Evolutionary conservation across 768 basidiomycete species (phyloP).

Genomic region (Boletus reticuloceps): DNA sequence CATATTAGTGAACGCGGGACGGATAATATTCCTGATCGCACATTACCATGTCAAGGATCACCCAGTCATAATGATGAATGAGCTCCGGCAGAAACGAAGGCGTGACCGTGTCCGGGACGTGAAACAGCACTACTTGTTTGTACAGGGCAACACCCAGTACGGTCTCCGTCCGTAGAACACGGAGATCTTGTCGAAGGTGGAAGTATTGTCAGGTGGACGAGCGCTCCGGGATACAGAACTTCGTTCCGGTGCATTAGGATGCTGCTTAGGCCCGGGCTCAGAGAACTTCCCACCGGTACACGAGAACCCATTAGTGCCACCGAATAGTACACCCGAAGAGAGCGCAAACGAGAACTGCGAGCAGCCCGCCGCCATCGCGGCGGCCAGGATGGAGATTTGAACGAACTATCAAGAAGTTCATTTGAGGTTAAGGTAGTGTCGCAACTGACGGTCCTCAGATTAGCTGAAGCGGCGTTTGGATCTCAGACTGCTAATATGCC

Average conservation of each 20-base stretch:
- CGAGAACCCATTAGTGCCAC: conserved; percentile 12
- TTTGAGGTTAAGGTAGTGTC: not conserved
- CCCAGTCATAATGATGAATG: not conserved
- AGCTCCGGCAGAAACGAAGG: conserved; percentile 6
- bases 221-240: conserved; percentile 1
- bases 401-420: conserved; percentile 1
- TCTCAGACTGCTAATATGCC: conserved; percentile 1
- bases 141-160: not conserved
- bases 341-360: conserved; percentile 17
- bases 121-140: conserved; percentile 3
- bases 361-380: conserved; percentile 26
- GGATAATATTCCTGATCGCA: conserved; percentile 1
- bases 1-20: conserved; percentile 3
- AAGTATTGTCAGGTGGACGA: conserved; percentile 3
- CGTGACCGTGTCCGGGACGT: not conserved
- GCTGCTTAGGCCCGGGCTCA: conserved; percentile 1
- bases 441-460: conserved; percentile 8
- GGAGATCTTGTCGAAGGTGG: conserved; percentile 6
- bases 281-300: conserved; percentile 3
- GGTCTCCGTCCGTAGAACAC: conserved; percentile 9
- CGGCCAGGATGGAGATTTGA: conserved; percentile 22
- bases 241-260: conserved; percentile 10
- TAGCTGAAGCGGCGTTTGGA: conserved; percentile 15
- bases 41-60: not conserved
- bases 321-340: conserved; percentile 20